Percentiles rank a stretch among this genome's conserved stretches.
Conservation (phyloP, 208 protist genomes). For the Acanthamoeba pearcei region DNA sequence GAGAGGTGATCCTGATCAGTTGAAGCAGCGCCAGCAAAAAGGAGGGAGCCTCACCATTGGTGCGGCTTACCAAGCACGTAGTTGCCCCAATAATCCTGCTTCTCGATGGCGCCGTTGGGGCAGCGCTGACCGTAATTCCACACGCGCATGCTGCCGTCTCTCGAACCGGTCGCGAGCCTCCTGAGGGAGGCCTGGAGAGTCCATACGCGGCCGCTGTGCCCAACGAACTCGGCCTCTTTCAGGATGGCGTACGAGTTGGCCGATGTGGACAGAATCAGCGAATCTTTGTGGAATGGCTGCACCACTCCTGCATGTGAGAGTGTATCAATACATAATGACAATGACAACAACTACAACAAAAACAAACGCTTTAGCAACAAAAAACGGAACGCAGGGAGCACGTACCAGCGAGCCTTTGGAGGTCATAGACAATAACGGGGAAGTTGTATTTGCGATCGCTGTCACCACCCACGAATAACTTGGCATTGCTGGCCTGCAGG, state of each 20-base stretch:
- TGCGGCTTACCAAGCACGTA: no score
- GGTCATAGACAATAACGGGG: conserved; percentile 15
- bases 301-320: neutral
- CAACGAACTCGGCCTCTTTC: conserved; percentile 38
- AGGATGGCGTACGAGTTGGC: neutral
- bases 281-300: neutral
- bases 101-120: neutral
- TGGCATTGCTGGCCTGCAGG: neutral
- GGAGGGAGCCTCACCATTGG: no score
- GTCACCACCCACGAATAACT: conserved; percentile 50
- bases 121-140: conserved; percentile 24
- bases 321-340: no score
- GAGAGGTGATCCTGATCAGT: no score
- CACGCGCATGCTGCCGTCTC: conserved; percentile 30
- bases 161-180: conserved; percentile 43
- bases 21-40: no score
- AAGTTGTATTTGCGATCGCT: conserved; percentile 58
- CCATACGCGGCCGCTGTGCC: conserved; percentile 45
- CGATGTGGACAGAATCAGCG: neutral
- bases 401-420: neutral
- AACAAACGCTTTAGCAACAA: no score
- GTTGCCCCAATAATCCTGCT: neutral
- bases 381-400: neutral
- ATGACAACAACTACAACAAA: no score
- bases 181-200: conserved; percentile 33